Evolutionary conservation across 202 grass and related monocot species (phyloP), one percentile per base, ranked within the genome.

Genomic region (Schoenoplectus triqueter): DNA sequence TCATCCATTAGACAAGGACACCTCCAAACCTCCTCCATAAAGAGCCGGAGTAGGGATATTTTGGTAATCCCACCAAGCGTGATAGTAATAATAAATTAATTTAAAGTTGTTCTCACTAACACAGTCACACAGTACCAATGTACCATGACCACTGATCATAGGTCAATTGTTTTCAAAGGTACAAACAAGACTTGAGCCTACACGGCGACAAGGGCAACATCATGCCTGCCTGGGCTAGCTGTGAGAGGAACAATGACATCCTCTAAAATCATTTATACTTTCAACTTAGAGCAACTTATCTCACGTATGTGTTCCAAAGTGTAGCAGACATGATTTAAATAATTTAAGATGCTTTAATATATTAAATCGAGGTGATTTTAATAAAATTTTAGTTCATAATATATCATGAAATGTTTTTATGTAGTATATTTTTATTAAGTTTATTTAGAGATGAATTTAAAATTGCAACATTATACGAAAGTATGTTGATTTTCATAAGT

Each of bases 1-100:
- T 57, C 40, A 70, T 83, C 64, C 66, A 55, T 69, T 10, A 71
- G 81, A 83, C 66, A 83, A 83, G 59, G 81, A 83, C 81, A 61
- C 75, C 39, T 59, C 75, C 55, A 79, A 61, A 17, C 45, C 64
- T 54, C 31, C 80, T 68, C 80, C 80, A 69, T 83, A 57, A 83
- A 55, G 81, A 41, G 39, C 64, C 50, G 20, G 5, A 19, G 10
- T 71, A 83, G 81, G 81, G 81, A 48, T 40, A 83, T 70, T 83
- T 83, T 17, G 1, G 81, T 69, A 69, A 83, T 7, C 14, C 70
- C 46, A 46, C 2, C 0, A 40, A 52, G 6, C 11, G 14, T 70
- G 17, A 59, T 7, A 83, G 66, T 71, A 59, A 69, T 18, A 45
- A 59, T 18, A 61, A 7, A 46, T 47, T 47, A 44, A 61, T 61